Base-by-base conservation (phyloP, 176 grass and related monocot species). In the Carex myosuroides region DNA sequence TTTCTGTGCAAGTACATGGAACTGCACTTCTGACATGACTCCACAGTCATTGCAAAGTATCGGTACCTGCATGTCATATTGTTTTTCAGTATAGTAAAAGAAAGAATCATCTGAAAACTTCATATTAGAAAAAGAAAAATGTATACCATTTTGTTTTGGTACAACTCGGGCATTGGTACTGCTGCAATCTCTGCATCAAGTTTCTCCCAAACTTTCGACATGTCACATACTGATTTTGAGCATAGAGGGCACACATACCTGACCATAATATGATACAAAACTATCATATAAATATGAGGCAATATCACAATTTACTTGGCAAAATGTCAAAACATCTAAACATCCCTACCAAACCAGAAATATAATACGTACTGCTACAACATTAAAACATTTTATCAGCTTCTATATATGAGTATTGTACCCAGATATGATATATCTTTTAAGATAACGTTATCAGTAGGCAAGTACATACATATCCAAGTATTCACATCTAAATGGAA, bases 191-290 rank as follows among this genome's bases (percentile, higher is more conserved):
- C 91, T 54, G 82, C 70, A 20, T 99, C 96, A 20, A 98, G 76
- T 69, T 90, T 92, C 78, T 95, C 91, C 96, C 96, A 98, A 62
- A 88, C 93, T 89, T 93, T 92, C 0, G 96, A 95, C 96, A 99
- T 99, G 70, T 99, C 91, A 87, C 96, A 93, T 46, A 99, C 96
- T 7, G 96, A 99, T 65, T 95, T 99, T 24, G 96, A 95, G 85
- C 96, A 99, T 70, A 94, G 84, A 3, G 96, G 96, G n/a, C 96
- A 99, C 16, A 87, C 86, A 63, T 89, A 99, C 90, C 93, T 99
- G 84, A 16, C 7, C 26, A 60, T 65, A 54, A 39, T 67, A 54
- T 64, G 46, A 67, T 16, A 35, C 66, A 16, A 85, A 72, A 20
- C 6, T 69, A 84, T 14, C 33, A 35, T 12, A 70, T 54, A 50